Evolutionary conservation across 2,329 filamentous ascomycete species (phyloP), one percentile per base, ranked within the genome.

Genomic region (Colletotrichum tofieldiae): DNA sequence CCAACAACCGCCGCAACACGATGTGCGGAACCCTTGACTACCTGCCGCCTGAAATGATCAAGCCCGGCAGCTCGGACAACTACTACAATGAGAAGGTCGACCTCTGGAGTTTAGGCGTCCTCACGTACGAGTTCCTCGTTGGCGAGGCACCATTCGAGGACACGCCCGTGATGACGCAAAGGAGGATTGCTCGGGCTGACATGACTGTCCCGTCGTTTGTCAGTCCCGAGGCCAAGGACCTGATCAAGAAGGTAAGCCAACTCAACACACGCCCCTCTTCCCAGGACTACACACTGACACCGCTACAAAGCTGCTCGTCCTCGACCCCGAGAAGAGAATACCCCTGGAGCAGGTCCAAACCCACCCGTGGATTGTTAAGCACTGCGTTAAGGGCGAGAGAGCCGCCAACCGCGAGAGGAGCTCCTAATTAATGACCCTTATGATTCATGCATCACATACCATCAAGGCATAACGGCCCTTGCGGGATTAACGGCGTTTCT

Each of bases 1-100:
- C 96, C 37, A 98, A 97, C 83, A 97, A 96, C 84, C 88, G 96
- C 77, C 89, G 96, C 74, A 93, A 95, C 79, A 99, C 96, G 67
- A 95, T 98, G 91, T 99, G 96, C 82, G 96, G 96, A 75, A 99
- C 96, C 23, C 90, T 98, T 52, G 96, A 99, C 84, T 99, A 99
- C 82, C 90, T 99, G 20, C 96, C 96, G 3, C 96, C 96, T 5
- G 96, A 99, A 91, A 99, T 99, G 96, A 90, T 98, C 82, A 94
- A 93, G 82, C 90, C 92, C 5, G 93, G 94, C 55, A 89, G 89
- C 76, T 90, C 92, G 77, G 94, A 96, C 78, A 97, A 96, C 84
- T 97, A 89, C 80, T 98, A 98, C 84, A 93, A 90, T 72, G 95
- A 98, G 81, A 98, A 98, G 85, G 94, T 99, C 41, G 96, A 99